Conservation (phyloP, 208 protist genomes). For the Leishmania major region DNA sequence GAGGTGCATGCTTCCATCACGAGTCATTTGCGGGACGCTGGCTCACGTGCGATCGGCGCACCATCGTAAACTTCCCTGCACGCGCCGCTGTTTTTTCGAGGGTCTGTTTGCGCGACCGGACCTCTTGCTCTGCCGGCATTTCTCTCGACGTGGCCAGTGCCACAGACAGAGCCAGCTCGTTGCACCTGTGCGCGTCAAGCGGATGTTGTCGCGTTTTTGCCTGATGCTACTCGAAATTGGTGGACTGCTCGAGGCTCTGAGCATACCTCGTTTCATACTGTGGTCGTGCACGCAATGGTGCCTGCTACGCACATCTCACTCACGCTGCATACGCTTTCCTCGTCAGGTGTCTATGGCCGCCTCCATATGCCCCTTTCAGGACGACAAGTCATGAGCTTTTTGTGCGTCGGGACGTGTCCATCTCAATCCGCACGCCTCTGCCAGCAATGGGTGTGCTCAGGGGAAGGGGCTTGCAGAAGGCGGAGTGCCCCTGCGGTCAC, state of each 20-base stretch:
- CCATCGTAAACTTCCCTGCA: background rate
- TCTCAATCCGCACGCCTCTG: too few species aligned
- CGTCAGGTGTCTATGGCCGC: background rate
- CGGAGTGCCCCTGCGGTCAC: background rate
- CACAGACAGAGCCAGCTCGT: background rate
- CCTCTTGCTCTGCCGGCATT: background rate
- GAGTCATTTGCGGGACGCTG: background rate
- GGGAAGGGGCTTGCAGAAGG: background rate
- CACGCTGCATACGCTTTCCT: background rate
- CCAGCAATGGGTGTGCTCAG: too few species aligned
- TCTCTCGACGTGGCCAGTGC: background rate
- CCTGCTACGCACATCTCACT: background rate
- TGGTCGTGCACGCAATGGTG: background rate
- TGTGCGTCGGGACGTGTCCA: background rate
- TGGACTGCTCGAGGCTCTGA: too few species aligned
- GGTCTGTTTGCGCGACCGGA: background rate
- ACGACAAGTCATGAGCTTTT: background rate
- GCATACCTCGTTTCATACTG: background rate
- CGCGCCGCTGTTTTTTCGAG: too few species aligned
- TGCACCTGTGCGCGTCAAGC: background rate
- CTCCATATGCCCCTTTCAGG: background rate
- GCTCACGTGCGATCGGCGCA: background rate
- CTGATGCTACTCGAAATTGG: background rate
- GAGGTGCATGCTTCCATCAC: conserved; percentile 39
- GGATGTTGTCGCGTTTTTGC: background rate